Evolutionary conservation across 2,329 filamentous ascomycete species (phyloP).

Genomic region (Arthrobotrys musiformis): DNA sequence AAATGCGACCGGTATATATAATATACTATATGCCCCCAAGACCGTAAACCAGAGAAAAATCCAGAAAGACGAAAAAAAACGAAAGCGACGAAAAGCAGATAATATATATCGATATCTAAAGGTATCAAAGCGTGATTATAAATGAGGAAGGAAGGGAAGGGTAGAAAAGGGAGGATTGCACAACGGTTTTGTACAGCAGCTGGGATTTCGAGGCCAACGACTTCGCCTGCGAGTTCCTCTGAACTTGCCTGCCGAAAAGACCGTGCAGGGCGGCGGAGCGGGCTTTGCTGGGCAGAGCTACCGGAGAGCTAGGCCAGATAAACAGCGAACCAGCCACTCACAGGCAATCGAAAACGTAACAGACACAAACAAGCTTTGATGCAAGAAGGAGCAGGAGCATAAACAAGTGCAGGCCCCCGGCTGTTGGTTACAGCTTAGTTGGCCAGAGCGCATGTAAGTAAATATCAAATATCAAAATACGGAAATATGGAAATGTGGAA

Average conservation of each 20-base stretch:
- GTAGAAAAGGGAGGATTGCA: background rate
- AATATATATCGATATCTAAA: background rate
- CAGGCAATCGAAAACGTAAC: slow-evolving; percentile 44
- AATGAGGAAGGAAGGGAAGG: background rate
- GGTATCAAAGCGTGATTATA: background rate
- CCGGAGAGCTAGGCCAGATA: slow-evolving; percentile 39
- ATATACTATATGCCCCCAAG: too few species aligned
- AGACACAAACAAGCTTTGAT: slow-evolving; percentile 45
- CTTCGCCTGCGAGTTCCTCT: slow-evolving; percentile 52
- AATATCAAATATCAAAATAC: too few species aligned
- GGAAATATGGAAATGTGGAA: too few species aligned
- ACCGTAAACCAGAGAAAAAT: too few species aligned
- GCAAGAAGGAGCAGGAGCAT: slow-evolving; percentile 1
- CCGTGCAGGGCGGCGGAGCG: slow-evolving; percentile 16
- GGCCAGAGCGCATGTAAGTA: too few species aligned
- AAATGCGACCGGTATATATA: slow-evolving; percentile 2
- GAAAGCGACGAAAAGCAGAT: background rate
- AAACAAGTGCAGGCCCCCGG: background rate
- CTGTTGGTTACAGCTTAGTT: too few species aligned
- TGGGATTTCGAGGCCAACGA: too few species aligned
- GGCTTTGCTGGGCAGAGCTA: slow-evolving; percentile 32
- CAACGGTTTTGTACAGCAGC: slow-evolving; percentile 51
- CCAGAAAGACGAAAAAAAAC: background rate
- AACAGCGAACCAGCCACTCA: slow-evolving; percentile 43
- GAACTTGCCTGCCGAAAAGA: slow-evolving; percentile 40